These are phyloP conservation scores for Lasiosphaeriaceae sp. DNA, from an alignment of 495 filamentous ascomycete species.

Conservation along the genomic window DNA sequence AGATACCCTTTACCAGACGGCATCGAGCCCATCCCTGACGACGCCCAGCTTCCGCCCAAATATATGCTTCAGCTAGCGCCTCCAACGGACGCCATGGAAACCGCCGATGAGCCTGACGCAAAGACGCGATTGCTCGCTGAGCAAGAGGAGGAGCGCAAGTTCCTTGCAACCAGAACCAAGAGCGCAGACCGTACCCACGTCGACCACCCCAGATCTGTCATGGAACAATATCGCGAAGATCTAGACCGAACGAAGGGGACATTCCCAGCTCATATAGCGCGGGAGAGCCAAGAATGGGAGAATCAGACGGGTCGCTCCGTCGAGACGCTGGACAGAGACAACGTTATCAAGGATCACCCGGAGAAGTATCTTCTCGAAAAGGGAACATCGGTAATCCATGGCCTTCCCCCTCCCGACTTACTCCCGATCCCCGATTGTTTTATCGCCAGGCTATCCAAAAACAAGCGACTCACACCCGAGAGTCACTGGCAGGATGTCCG, in stretches of 20 bases:
- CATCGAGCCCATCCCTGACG: slow-evolving; percentile 65
- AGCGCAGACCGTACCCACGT: slow-evolving; percentile 19
- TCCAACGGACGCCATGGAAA: slow-evolving; percentile 22
- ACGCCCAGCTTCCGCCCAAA: slow-evolving; percentile 74
- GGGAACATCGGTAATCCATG: not conserved
- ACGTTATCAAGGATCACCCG: slow-evolving; percentile 32
- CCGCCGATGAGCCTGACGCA: slow-evolving; percentile 4
- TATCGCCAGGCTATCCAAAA: slow-evolving; percentile 44
- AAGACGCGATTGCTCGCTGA: not conserved
- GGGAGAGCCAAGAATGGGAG: slow-evolving; percentile 11
- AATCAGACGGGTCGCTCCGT: slow-evolving; percentile 8
- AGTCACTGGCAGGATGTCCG: slow-evolving; percentile 95
- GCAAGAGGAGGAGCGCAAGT: slow-evolving; percentile 8
- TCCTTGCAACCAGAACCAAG: slow-evolving; percentile 12
- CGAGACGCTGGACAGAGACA: slow-evolving; percentile 29
- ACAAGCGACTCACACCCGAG: slow-evolving; percentile 68
- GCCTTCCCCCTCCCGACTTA: slow-evolving; percentile 35
- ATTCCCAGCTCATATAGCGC: slow-evolving; percentile 6
- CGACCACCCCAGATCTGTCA: slow-evolving; percentile 7
- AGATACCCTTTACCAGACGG: slow-evolving; percentile 65
- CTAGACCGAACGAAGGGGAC: slow-evolving; percentile 2
- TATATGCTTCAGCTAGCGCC: slow-evolving; percentile 58
- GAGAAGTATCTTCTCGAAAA: slow-evolving; percentile 29
- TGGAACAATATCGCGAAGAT: slow-evolving; percentile 5
- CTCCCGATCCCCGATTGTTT: slow-evolving; percentile 55